These are phyloP conservation scores for Pythium monospermum DNA, from an alignment of 352 stramenopile genomes.

Conservation along the genomic window DNA sequence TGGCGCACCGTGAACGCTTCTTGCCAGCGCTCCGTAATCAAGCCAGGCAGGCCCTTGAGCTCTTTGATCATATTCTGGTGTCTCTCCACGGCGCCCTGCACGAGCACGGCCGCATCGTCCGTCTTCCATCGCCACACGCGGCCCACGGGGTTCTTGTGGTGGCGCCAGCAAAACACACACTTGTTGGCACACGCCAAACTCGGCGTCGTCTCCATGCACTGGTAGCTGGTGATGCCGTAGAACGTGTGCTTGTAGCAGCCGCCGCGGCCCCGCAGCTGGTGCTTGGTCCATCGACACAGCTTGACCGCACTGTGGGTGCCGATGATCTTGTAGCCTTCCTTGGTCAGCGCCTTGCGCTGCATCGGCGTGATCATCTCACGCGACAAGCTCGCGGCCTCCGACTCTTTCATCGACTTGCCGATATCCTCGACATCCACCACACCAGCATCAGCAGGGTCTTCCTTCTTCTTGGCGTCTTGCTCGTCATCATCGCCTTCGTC, in stretches of 20 bases:
- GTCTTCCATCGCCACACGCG: constrained; percentile 98
- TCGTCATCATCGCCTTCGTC: constrained; percentile 36
- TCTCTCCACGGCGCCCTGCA: constrained; percentile 88
- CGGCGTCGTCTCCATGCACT: constrained; percentile 99
- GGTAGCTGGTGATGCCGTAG: constrained; percentile 98
- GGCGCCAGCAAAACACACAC: constrained; percentile 98
- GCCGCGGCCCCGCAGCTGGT: constrained; percentile 94
- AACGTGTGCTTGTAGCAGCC: constrained; percentile 99
- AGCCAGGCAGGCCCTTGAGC: constrained; percentile 92
- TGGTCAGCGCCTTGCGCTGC: constrained; percentile 92
- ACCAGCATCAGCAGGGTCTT: constrained; percentile 32
- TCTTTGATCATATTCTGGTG: constrained; percentile 95
- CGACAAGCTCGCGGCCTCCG: constrained; percentile 54
- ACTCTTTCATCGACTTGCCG: constrained; percentile 83
- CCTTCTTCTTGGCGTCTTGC: constrained; percentile 15
- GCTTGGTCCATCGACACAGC: constrained; percentile 98
- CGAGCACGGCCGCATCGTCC: constrained; percentile 94
- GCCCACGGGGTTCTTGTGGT: constrained; percentile 99
- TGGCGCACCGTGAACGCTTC: constrained; percentile 95
- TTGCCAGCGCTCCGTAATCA: constrained; percentile 92
- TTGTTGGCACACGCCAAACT: constrained; percentile 98
- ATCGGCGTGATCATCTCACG: constrained; percentile 95
- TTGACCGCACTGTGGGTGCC: constrained; percentile 98
- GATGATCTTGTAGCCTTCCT: constrained; percentile 99
- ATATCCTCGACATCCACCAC: constrained; percentile 87